A percentile compares a stretch with the other conserved stretches of the same genome.
Conservation (phyloP, 176 grass and related monocot genomes). For the Lolium rigidum region DNA sequence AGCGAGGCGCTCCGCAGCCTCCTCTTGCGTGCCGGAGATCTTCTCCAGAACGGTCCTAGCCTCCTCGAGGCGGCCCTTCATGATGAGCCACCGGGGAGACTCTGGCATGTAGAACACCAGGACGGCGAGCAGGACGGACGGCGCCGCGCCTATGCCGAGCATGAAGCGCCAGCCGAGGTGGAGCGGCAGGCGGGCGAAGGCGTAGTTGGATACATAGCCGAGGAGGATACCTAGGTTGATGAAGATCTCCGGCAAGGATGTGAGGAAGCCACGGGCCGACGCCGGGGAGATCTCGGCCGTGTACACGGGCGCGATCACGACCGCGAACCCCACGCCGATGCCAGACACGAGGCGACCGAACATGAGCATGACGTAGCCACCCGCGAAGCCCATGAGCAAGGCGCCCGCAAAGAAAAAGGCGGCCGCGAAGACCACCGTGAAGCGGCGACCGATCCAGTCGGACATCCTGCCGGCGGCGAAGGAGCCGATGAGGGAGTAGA, state of each 20-base stretch:
- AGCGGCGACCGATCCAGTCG: conserved; percentile 75
- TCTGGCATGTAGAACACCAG: conserved; percentile 63
- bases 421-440: conserved; percentile 61
- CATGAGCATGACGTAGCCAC: conserved; percentile 61
- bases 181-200: conserved; percentile 48
- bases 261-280: conserved; percentile 62
- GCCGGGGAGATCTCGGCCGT: conserved; percentile 68
- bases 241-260: conserved; percentile 67
- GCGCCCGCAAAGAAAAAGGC: conserved; percentile 61
- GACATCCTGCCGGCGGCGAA: conserved; percentile 67
- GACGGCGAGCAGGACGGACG: conserved; percentile 57
- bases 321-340: conserved; percentile 65
- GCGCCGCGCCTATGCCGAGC: conserved; percentile 67
- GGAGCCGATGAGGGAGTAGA: conserved; percentile 70
- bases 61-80: conserved; percentile 69
- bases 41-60: conserved; percentile 55
- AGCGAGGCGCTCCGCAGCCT: conserved; percentile 49
- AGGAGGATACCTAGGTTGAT: conserved; percentile 74
- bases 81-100: conserved; percentile 74
- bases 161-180: conserved; percentile 73
- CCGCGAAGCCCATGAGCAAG: conserved; percentile 64
- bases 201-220: conserved; percentile 68
- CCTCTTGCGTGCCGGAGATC: conserved; percentile 53
- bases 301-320: conserved; percentile 73
- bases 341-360: conserved; percentile 57